Evolutionary conservation across 106 monocot species (phyloP).

Genomic region (Acorus calamus): DNA sequence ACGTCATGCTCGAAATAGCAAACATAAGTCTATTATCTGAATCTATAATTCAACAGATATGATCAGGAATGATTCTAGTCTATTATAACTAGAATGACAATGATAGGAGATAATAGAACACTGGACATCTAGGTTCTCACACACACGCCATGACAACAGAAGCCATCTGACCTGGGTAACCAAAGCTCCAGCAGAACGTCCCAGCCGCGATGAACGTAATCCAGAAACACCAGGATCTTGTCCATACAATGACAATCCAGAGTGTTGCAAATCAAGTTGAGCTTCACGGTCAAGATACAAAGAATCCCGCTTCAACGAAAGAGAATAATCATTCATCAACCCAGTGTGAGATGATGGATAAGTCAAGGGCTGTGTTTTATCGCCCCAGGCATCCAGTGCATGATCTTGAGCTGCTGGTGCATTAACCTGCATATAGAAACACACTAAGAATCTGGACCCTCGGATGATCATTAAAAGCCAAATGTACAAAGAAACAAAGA

Average conservation of each 20-base stretch:
- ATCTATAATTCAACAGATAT: no score
- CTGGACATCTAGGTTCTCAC: no score
- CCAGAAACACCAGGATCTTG: slow-evolving; percentile 66
- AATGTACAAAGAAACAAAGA: no score
- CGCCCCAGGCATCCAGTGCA: slow-evolving; percentile 30
- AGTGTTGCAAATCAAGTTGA: slow-evolving; percentile 43
- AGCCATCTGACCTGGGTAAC: slow-evolving; percentile 54
- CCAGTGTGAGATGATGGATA: slow-evolving; percentile 21
- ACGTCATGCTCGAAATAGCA: no score
- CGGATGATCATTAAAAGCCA: no score
- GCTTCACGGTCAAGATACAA: slow-evolving; percentile 43
- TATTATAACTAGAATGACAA: no score
- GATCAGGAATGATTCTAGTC: no score
- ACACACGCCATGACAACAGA: no score
- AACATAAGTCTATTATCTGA: no score
- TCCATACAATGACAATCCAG: slow-evolving; percentile 54
- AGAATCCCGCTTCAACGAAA: slow-evolving; percentile 47
- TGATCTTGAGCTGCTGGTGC: slow-evolving; percentile 37
- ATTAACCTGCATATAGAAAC: slow-evolving; percentile 5
- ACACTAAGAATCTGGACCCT: no score
- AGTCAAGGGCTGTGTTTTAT: slow-evolving; percentile 27
- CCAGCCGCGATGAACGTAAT: slow-evolving; percentile 37
- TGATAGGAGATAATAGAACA: no score
- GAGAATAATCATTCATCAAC: slow-evolving; percentile 40
- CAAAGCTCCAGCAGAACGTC: slow-evolving; percentile 45